phyloP scores from a whole-genome alignment of 202 grass and related monocot genomes.

The Zoysia matrella region DNA sequence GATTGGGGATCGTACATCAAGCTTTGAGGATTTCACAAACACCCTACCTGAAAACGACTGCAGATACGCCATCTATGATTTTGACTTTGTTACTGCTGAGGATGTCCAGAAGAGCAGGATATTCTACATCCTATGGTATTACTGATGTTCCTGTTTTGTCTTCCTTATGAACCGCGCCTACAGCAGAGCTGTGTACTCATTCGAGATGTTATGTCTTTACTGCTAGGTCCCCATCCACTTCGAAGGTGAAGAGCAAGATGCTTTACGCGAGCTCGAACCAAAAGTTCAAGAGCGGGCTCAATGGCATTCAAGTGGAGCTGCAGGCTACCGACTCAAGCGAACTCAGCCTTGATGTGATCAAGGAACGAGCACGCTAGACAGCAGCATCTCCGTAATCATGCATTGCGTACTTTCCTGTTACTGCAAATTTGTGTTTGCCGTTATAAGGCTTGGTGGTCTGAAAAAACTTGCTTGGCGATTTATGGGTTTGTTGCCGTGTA shows the following conservation, averaged over 20 bases:
- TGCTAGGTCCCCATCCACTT: constrained; percentile 49
- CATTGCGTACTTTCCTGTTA: constrained; percentile 31
- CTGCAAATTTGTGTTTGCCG: constrained; percentile 43
- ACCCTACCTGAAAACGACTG: constrained; percentile 60
- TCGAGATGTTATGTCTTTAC: constrained; percentile 8
- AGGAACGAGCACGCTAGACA: constrained; percentile 47
- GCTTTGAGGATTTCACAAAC: constrained; percentile 54
- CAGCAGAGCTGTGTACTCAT: constrained; percentile 5
- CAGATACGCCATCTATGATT: constrained; percentile 22
- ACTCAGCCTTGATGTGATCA: constrained; percentile 54
- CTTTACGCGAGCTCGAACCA: constrained; percentile 58
- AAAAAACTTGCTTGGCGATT: constrained; percentile 55
- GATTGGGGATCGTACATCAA: constrained; percentile 38
- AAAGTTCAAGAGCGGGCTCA: constrained; percentile 56
- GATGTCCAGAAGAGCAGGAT: constrained; percentile 72
- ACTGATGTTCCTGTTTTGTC: neutral
- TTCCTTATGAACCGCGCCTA: neutral
- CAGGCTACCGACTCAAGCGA: constrained; percentile 59
- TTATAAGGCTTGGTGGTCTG: constrained; percentile 51
- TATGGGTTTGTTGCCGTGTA: constrained; percentile 54
- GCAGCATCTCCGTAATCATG: neutral
- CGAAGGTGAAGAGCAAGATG: constrained; percentile 76
- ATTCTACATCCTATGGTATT: constrained; percentile 69
- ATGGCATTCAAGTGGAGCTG: constrained; percentile 64
- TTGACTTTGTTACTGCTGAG: constrained; percentile 58